These are phyloP conservation scores for Calonectria pauciramosa DNA, from an alignment of 2,329 filamentous ascomycete genomes.

Conservation along the genomic window DNA sequence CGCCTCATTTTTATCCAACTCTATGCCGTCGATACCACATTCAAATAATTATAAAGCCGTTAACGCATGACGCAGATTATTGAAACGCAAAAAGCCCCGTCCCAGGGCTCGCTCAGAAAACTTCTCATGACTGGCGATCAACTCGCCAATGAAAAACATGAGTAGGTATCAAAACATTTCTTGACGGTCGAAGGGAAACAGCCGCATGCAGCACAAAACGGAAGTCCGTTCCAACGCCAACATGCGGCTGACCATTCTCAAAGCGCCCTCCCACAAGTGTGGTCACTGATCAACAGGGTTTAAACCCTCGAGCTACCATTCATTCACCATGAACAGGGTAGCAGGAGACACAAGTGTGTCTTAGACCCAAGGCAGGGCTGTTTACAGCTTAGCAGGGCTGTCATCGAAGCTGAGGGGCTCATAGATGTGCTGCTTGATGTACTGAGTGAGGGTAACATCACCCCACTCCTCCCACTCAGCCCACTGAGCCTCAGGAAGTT, in stretches of 20 bases:
- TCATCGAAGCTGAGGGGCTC: slow-evolving; percentile 65
- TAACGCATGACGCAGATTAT: slow-evolving; percentile 45
- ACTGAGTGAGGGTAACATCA: slow-evolving; percentile 71
- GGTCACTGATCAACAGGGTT: slow-evolving; percentile 27
- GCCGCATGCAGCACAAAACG: slow-evolving; percentile 6
- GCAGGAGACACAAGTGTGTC: slow-evolving; percentile 37
- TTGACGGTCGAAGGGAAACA: slow-evolving; percentile 24
- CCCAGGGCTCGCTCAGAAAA: slow-evolving; percentile 39
- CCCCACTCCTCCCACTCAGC: slow-evolving; percentile 81
- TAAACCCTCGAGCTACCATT: slow-evolving; percentile 1
- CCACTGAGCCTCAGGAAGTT: slow-evolving; percentile 77
- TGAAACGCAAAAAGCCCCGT: slow-evolving; percentile 39
- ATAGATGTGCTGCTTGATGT: slow-evolving; percentile 73
- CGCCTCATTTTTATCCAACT: slow-evolving; percentile 37
- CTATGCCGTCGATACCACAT: slow-evolving; percentile 39
- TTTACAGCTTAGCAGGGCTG: slow-evolving; percentile 47
- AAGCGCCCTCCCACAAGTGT: slow-evolving; percentile 37
- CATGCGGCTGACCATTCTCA: slow-evolving; percentile 14
- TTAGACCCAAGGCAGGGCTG: neutral
- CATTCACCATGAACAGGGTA: slow-evolving; percentile 1
- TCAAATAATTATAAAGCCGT: slow-evolving; percentile 45
- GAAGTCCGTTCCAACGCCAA: slow-evolving; percentile 25
- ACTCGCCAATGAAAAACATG: slow-evolving; percentile 31
- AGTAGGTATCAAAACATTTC: slow-evolving; percentile 34
- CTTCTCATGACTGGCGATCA: slow-evolving; percentile 36